These are phyloP conservation scores for Aschersonia sp. DNA, from an alignment of 2,329 filamentous ascomycete species.

Conservation along the genomic window DNA sequence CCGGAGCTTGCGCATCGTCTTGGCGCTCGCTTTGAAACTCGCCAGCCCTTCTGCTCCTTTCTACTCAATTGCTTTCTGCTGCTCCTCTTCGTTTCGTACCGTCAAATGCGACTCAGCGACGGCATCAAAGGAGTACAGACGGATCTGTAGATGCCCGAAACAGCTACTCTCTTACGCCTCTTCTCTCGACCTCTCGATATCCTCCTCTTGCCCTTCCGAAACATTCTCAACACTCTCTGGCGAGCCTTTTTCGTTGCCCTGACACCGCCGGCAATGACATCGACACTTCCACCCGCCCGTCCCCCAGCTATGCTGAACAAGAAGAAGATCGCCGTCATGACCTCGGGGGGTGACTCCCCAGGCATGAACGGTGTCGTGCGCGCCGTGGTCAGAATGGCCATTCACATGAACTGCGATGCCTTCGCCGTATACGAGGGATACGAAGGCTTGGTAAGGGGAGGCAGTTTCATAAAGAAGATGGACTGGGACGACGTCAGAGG, in stretches of 20 bases:
- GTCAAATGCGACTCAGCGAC: neutral
- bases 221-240: constrained; percentile 13
- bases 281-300: neutral
- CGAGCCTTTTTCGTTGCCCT: constrained; percentile 8
- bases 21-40: neutral
- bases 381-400: constrained; percentile 81
- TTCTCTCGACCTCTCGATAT: constrained; percentile 16
- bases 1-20: neutral
- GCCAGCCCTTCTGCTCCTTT: neutral
- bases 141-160: constrained; percentile 11
- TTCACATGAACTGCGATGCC: constrained; percentile 68
- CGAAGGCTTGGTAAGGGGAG: constrained; percentile 83
- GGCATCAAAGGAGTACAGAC: neutral
- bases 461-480: constrained; percentile 76
- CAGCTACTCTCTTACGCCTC: constrained; percentile 10
- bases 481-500: constrained; percentile 89
- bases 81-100: neutral
- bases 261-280: constrained; percentile 2
- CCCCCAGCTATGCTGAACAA: constrained; percentile 27
- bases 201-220: constrained; percentile 13
- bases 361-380: constrained; percentile 91
- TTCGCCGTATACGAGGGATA: constrained; percentile 88
- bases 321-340: constrained; percentile 79
- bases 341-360: constrained; percentile 83
- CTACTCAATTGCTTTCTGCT: neutral